Evolutionary conservation across 2,329 filamentous ascomycete genomes (phyloP).

Genomic region (Canariomyces notabilis): DNA sequence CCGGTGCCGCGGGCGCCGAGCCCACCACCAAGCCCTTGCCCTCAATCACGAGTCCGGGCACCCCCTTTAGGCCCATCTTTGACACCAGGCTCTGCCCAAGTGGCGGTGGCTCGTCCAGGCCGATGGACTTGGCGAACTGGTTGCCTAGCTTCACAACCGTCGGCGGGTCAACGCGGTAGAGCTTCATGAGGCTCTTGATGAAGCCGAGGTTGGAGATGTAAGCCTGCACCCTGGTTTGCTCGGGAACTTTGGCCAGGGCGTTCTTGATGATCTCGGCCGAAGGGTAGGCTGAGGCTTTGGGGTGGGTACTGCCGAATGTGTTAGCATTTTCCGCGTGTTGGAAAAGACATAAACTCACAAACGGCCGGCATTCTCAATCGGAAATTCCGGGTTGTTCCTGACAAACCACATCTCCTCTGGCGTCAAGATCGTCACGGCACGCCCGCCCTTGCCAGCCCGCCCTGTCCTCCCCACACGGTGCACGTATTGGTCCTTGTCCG

Average conservation of each 20-base stretch:
- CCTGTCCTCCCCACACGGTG: conserved; percentile 50
- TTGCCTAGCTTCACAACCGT: conserved; percentile 47
- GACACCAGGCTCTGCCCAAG: conserved; percentile 44
- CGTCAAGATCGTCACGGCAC: conserved; percentile 24
- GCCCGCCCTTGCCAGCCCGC: conserved; percentile 26
- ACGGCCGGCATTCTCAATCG: conserved; percentile 20
- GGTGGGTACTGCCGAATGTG: conserved; percentile 13
- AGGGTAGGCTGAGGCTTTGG: conserved; percentile 14
- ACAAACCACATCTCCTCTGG: conserved; percentile 27
- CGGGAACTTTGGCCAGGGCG: conserved; percentile 22
- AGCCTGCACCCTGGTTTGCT: conserved; percentile 21
- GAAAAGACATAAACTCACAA: conserved; percentile 18
- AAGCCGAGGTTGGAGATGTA: conserved; percentile 27
- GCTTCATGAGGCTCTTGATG: conserved; percentile 35
- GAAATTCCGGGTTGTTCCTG: conserved; percentile 21
- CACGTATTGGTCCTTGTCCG: conserved; percentile 53
- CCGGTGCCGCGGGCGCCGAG: neutral
- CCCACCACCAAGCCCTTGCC: conserved; percentile 1
- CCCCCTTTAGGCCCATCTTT: conserved; percentile 55
- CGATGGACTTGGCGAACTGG: conserved; percentile 45
- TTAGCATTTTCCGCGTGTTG: neutral
- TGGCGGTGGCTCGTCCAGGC: conserved; percentile 41
- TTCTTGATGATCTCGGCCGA: conserved; percentile 20
- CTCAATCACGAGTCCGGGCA: conserved; percentile 39
- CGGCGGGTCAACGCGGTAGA: conserved; percentile 14